Conservation (phyloP, 331 rosid genomes). For the Pyracantha coccinea region DNA sequence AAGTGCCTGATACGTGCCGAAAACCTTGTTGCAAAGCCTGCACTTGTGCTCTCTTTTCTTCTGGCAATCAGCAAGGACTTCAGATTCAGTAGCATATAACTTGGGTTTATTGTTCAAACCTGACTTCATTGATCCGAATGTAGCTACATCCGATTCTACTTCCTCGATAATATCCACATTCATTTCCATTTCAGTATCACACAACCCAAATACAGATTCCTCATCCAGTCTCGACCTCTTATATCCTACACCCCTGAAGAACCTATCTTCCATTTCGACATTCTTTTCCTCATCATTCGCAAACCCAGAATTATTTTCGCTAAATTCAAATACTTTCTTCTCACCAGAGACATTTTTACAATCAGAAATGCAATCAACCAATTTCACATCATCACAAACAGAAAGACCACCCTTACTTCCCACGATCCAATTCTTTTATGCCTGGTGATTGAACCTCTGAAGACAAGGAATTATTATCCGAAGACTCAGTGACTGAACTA, state of each 20-base stretch:
- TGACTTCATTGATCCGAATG: constrained; percentile 4
- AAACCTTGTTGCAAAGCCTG: constrained; percentile 30
- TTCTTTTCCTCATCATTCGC: not conserved
- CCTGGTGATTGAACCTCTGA: constrained; percentile 17
- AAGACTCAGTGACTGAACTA: constrained; percentile 20
- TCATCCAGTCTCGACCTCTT: constrained; percentile 14
- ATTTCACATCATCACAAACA: not conserved
- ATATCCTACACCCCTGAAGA: not conserved
- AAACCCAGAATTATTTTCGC: constrained; percentile 4
- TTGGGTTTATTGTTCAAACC: constrained; percentile 4
- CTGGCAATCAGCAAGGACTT: not conserved
- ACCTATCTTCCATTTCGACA: not conserved
- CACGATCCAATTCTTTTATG: not conserved
- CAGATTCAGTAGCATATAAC: constrained; percentile 5
- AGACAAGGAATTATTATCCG: constrained; percentile 23
- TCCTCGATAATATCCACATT: not conserved
- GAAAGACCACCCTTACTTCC: not conserved
- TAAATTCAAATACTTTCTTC: constrained; percentile 2
- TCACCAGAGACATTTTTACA: not conserved
- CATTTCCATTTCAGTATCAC: not conserved
- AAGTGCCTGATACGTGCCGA: constrained; percentile 28
- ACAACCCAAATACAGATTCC: not conserved
- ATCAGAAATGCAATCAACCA: too few species aligned
- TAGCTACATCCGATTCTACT: not conserved
- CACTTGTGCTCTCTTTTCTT: constrained; percentile 22